phyloP scores from a whole-genome alignment of 305 asterid genomes.

The Fraxinus platypoda region DNA sequence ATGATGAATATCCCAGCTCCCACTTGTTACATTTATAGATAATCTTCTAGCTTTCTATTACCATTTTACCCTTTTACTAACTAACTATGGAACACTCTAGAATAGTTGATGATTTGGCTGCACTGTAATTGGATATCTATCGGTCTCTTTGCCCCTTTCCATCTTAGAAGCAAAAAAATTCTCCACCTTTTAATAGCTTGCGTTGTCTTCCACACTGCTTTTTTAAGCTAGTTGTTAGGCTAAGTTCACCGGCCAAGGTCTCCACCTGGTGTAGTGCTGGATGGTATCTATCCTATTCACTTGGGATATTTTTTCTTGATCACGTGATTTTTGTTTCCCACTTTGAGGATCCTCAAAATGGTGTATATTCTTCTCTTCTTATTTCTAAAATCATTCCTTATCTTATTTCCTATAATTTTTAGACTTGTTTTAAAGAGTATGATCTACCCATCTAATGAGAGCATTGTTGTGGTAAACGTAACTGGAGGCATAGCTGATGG shows the following conservation, averaged over 20 bases:
- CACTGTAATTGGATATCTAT: no score
- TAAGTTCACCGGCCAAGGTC: background rate
- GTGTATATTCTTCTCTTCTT: background rate
- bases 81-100: no score
- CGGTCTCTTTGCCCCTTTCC: background rate
- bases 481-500: background rate
- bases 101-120: no score
- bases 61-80: no score
- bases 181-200: background rate
- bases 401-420: conserved; percentile 2
- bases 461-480: background rate
- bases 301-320: background rate
- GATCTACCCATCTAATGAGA: background rate
- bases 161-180: background rate
- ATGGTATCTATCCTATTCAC: background rate
- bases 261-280: background rate
- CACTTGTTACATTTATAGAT: no score
- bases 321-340: background rate
- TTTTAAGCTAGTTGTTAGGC: background rate
- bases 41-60: no score
- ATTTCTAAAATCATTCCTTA: conserved; percentile 7
- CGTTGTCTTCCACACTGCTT: background rate
- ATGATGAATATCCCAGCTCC: no score
- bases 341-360: background rate
- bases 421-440: background rate